Evolutionary conservation across 139 green algal species (phyloP).

Genomic region (Pycnococcus provasolii): DNA sequence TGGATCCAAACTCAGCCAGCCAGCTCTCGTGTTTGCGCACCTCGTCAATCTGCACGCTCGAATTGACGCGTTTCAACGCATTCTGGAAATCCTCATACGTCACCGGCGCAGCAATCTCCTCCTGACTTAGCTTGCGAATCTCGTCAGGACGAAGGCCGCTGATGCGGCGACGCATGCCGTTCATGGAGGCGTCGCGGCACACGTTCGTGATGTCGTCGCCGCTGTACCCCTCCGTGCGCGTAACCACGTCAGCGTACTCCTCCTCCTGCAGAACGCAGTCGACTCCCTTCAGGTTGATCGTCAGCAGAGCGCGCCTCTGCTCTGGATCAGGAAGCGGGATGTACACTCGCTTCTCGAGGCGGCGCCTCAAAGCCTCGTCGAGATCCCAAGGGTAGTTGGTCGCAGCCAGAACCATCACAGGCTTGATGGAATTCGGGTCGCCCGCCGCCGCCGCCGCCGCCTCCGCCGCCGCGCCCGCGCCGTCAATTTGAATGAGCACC

Average conservation of each 20-base stretch:
- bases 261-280: conserved; percentile 46
- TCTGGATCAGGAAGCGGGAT: conserved; percentile 67
- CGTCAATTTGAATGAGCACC: conserved; percentile 73
- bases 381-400: conserved; percentile 96
- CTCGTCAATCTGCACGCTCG: conserved; percentile 61
- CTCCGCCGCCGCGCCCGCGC: conserved; percentile 18
- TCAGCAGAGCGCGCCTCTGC: conserved; percentile 65
- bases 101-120: conserved; percentile 35
- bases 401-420: conserved; percentile 88
- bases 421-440: conserved; percentile 16
- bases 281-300: conserved; percentile 67
- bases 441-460: background rate
- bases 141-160: conserved; percentile 40
- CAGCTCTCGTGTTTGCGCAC: conserved; percentile 68
- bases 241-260: conserved; percentile 53
- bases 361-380: conserved; percentile 75
- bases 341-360: conserved; percentile 91
- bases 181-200: conserved; percentile 78
- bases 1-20: conserved; percentile 54
- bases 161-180: conserved; percentile 71
- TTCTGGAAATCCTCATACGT: conserved; percentile 37
- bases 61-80: conserved; percentile 68
- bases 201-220: conserved; percentile 87
- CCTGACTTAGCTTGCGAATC: conserved; percentile 39
- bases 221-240: conserved; percentile 62